These are phyloP conservation scores for Pleurotus sapidus DNA, from an alignment of 768 basidiomycete genomes.

Conservation along the genomic window DNA sequence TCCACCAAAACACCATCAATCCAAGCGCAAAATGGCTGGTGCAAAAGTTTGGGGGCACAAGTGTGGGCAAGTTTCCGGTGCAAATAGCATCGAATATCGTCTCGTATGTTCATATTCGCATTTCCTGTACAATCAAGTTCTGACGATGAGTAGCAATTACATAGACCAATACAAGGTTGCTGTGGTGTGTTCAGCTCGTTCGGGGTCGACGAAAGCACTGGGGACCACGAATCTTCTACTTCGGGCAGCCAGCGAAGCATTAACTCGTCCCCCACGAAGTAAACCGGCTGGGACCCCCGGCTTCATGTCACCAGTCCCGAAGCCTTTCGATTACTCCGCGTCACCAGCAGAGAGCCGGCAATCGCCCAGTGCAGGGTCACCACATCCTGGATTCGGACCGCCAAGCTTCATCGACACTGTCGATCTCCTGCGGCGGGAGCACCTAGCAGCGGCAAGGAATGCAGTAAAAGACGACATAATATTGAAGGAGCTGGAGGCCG, in stretches of 20 bases:
- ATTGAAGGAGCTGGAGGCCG: conserved; percentile 71
- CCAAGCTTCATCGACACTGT: conserved; percentile 76
- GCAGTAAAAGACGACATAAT: conserved; percentile 59
- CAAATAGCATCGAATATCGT: conserved; percentile 85
- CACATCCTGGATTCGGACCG: conserved; percentile 24
- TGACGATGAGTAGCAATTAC: conserved; percentile 45
- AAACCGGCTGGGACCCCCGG: conserved; percentile 39
- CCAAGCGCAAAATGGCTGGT: conserved; percentile 82
- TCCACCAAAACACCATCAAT: conserved; percentile 77
- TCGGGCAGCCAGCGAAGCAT: conserved; percentile 81
- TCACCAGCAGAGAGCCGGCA: conserved; percentile 39
- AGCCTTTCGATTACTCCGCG: conserved; percentile 27
- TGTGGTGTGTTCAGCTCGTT: conserved; percentile 95
- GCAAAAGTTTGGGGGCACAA: conserved; percentile 95
- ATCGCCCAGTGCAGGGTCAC: conserved; percentile 21
- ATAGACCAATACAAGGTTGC: conserved; percentile 81
- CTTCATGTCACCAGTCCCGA: conserved; percentile 43
- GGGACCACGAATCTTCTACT: conserved; percentile 95
- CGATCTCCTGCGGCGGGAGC: conserved; percentile 84
- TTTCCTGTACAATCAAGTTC: not conserved
- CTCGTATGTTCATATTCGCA: conserved; percentile 54
- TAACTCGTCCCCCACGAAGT: conserved; percentile 36
- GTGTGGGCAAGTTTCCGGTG: conserved; percentile 83
- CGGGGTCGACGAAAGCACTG: conserved; percentile 89
- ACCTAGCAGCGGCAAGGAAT: conserved; percentile 70